Conservation (phyloP, 2,329 filamentous ascomycete species). For the Dendrostoma leiphaemia region DNA sequence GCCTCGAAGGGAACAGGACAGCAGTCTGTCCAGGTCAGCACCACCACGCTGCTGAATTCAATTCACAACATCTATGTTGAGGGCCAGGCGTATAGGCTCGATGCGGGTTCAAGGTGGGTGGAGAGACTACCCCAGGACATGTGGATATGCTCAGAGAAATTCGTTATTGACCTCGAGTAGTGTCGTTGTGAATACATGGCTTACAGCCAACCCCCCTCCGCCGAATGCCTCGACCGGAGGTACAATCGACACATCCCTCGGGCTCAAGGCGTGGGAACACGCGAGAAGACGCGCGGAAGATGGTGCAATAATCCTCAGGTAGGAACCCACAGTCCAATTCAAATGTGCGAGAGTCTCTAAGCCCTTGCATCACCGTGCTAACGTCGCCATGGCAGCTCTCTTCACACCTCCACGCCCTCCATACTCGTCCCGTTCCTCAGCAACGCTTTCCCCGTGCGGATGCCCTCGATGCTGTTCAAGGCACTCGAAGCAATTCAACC, state of each 20-base stretch:
- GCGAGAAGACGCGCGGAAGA: conserved; percentile 92
- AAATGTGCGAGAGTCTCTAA: background rate
- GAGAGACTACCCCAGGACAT: background rate
- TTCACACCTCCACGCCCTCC: conserved; percentile 86
- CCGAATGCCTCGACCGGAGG: conserved; percentile 69
- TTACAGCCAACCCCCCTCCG: conserved; percentile 72
- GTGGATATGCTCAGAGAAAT: background rate
- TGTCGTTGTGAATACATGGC: conserved; percentile 92
- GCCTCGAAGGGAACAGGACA: conserved; percentile 56
- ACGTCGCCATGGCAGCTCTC: conserved; percentile 56
- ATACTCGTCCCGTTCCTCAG: conserved; percentile 74
- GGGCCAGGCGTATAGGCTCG: conserved; percentile 78
- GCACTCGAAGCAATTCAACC: conserved; percentile 80
- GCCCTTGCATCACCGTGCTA: conserved; percentile 12
- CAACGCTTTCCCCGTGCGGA: conserved; percentile 72
- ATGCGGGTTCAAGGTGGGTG: conserved; percentile 65
- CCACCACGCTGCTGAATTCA: conserved; percentile 87
- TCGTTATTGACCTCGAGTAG: conserved; percentile 41
- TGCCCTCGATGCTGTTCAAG: conserved; percentile 73
- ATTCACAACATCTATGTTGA: conserved; percentile 86
- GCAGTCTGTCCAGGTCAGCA: conserved; percentile 79
- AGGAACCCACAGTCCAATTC: no score
- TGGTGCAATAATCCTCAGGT: conserved; percentile 89
- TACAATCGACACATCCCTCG: conserved; percentile 76
- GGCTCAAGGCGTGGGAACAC: conserved; percentile 90